These are phyloP conservation scores for Hypomyces rosellus DNA, from an alignment of 2,329 filamentous ascomycete species.

Conservation along the genomic window DNA sequence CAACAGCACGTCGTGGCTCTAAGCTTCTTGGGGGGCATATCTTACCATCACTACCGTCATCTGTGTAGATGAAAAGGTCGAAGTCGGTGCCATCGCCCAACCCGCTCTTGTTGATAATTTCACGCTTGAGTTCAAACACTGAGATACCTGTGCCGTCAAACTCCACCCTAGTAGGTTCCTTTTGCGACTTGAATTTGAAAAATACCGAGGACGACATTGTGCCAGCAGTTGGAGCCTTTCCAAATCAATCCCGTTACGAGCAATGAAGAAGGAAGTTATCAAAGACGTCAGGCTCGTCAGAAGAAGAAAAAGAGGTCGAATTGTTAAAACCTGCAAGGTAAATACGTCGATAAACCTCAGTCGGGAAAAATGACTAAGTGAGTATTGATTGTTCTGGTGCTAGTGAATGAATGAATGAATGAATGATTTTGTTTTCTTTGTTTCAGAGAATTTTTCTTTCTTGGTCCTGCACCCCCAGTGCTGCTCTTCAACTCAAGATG, in stretches of 20 bases:
- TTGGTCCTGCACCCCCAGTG: slow-evolving; percentile 34
- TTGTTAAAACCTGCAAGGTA: slow-evolving; percentile 9
- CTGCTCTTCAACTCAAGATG: slow-evolving; percentile 32
- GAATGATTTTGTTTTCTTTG: background rate
- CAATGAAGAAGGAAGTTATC: slow-evolving; percentile 18
- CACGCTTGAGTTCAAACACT: slow-evolving; percentile 96
- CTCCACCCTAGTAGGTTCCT: slow-evolving; percentile 86
- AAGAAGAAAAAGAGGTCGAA: background rate
- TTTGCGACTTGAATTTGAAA: slow-evolving; percentile 99
- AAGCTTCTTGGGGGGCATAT: slow-evolving; percentile 9
- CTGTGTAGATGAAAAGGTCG: slow-evolving; percentile 88
- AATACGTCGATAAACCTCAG: slow-evolving; percentile 14
- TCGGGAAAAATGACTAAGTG: slow-evolving; percentile 26
- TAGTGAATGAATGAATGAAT: slow-evolving; percentile 8
- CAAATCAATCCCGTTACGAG: slow-evolving; percentile 17
- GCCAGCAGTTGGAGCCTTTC: slow-evolving; percentile 21
- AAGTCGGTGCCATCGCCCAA: slow-evolving; percentile 95
- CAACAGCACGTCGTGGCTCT: background rate
- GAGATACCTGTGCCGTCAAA: slow-evolving; percentile 98
- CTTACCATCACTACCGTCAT: slow-evolving; percentile 86
- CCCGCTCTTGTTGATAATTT: slow-evolving; percentile 92
- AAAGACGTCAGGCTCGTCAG: slow-evolving; percentile 10
- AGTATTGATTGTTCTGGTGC: slow-evolving; percentile 22
- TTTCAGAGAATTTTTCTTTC: slow-evolving; percentile 14
- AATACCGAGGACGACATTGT: slow-evolving; percentile 95